A percentile compares a stretch with the other conserved stretches of the same genome.
phyloP scores from a whole-genome alignment of 2,329 filamentous ascomycete species.

The Sporothrix brasiliensis region DNA sequence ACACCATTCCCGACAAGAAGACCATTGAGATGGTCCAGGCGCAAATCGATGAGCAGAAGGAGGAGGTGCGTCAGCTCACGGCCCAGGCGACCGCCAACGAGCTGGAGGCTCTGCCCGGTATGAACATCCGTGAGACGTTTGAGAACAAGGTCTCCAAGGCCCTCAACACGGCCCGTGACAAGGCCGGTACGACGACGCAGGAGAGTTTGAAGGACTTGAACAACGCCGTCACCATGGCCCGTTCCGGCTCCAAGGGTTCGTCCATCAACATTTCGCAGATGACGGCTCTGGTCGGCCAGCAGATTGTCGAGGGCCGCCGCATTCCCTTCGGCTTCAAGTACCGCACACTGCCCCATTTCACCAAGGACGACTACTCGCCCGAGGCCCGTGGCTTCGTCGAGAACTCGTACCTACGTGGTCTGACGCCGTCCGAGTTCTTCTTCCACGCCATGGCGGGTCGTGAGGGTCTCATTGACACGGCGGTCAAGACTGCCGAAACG shows the following conservation, averaged over 20 bases:
- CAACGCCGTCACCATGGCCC: conserved; percentile 95
- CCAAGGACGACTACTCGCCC: conserved; percentile 98
- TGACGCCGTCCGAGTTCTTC: conserved; percentile 96
- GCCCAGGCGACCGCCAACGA: conserved; percentile 78
- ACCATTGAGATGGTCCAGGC: conserved; percentile 85
- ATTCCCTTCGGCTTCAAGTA: conserved; percentile 99
- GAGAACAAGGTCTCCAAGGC: conserved; percentile 95
- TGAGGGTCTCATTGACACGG: conserved; percentile 99
- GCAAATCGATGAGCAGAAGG: conserved; percentile 80
- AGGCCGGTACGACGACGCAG: conserved; percentile 89
- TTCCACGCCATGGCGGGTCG: conserved; percentile 99
- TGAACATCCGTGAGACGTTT: conserved; percentile 98
- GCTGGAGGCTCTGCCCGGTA: conserved; percentile 91
- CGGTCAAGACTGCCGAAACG: conserved; percentile 98
- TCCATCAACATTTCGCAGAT: conserved; percentile 99
- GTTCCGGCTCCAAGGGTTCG: conserved; percentile 96
- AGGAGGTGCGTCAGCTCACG: conserved; percentile 75
- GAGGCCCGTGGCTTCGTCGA: conserved; percentile 97
- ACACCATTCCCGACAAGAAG: conserved; percentile 86
- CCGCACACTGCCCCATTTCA: conserved; percentile 93
- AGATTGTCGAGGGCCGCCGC: conserved; percentile 97
- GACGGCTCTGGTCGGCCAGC: conserved; percentile 96
- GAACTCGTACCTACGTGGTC: conserved; percentile 94
- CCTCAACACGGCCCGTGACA: conserved; percentile 92
- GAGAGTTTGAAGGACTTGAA: conserved; percentile 93